Conservation (phyloP, 768 basidiomycete genomes). For the Asterophora parasitica region DNA sequence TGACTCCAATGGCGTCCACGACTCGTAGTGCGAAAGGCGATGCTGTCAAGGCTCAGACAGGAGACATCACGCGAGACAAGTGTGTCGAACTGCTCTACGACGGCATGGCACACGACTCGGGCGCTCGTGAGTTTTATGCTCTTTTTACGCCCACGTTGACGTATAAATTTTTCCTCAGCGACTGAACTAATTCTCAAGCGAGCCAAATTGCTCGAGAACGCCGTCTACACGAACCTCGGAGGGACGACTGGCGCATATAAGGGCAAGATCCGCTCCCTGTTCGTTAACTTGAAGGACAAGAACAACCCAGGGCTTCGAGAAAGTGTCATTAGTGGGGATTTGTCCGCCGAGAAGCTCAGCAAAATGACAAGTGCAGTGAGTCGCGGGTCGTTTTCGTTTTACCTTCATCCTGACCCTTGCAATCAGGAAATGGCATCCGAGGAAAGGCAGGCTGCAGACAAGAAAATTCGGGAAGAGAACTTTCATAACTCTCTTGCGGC, state of each 20-base stretch:
- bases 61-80: constrained; percentile 78
- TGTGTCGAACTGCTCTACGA: constrained; percentile 91
- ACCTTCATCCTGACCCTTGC: not conserved
- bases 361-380: constrained; percentile 79
- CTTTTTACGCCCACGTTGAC: not conserved
- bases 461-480: constrained; percentile 79
- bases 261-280: constrained; percentile 80
- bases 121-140: constrained; percentile 64
- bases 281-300: constrained; percentile 94
- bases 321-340: constrained; percentile 78
- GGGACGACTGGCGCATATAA: constrained; percentile 53
- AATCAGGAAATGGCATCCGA: constrained; percentile 92
- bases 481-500: constrained; percentile 89
- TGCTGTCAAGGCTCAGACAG: constrained; percentile 52
- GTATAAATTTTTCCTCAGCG: constrained; percentile 38
- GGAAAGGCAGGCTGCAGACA: constrained; percentile 80
- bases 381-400: constrained; percentile 1
- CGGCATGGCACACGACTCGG: constrained; percentile 80
- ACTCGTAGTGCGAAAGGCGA: constrained; percentile 67
- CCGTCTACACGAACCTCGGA: constrained; percentile 46
- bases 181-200: constrained; percentile 61
- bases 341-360: constrained; percentile 64
- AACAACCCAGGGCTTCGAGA: constrained; percentile 84
- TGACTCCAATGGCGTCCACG: constrained; percentile 28
- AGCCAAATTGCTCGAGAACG: constrained; percentile 68